Conservation (phyloP, 169 alveolate genomes). For the Cryptosporidium tyzzeri region DNA sequence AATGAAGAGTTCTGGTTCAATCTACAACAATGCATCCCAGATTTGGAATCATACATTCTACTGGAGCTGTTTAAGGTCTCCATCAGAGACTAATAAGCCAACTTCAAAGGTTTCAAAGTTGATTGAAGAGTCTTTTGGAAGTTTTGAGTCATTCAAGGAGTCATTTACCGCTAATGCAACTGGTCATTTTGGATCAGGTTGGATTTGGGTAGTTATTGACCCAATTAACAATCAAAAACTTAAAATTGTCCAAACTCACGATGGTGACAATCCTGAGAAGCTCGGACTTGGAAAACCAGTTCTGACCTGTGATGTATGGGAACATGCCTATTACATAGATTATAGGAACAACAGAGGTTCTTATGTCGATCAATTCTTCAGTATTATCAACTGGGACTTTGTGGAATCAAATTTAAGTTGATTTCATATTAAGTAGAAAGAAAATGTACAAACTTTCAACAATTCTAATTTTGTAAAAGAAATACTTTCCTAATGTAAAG, state of each 20-base stretch:
- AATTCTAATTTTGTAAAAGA: not conserved
- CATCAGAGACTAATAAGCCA: slow-evolving; percentile 92
- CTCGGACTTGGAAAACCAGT: slow-evolving; percentile 89
- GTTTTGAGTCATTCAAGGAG: slow-evolving; percentile 86
- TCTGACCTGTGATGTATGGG: slow-evolving; percentile 96
- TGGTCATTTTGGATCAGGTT: slow-evolving; percentile 97
- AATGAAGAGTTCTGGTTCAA: slow-evolving; percentile 85
- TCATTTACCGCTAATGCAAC: slow-evolving; percentile 87
- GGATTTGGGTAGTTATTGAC: slow-evolving; percentile 97
- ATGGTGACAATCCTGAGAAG: slow-evolving; percentile 91
- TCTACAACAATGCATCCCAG: slow-evolving; percentile 92
- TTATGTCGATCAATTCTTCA: slow-evolving; percentile 93
- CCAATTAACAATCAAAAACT: slow-evolving; percentile 85
- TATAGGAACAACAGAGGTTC: slow-evolving; percentile 91
- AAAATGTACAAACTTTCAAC: not conserved
- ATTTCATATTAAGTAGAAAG: slow-evolving; percentile 1
- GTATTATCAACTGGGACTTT: slow-evolving; percentile 94
- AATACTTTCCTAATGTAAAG: not conserved
- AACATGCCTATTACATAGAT: slow-evolving; percentile 96
- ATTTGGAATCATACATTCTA: slow-evolving; percentile 94
- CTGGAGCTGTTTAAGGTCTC: slow-evolving; percentile 92
- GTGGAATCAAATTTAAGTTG: slow-evolving; percentile 68
- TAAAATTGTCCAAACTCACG: slow-evolving; percentile 91
- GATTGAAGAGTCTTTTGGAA: slow-evolving; percentile 89
- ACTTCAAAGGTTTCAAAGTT: slow-evolving; percentile 85